Conservation (phyloP, 495 filamentous ascomycete genomes). For the Podospora bellae-mahoneyi region DNA sequence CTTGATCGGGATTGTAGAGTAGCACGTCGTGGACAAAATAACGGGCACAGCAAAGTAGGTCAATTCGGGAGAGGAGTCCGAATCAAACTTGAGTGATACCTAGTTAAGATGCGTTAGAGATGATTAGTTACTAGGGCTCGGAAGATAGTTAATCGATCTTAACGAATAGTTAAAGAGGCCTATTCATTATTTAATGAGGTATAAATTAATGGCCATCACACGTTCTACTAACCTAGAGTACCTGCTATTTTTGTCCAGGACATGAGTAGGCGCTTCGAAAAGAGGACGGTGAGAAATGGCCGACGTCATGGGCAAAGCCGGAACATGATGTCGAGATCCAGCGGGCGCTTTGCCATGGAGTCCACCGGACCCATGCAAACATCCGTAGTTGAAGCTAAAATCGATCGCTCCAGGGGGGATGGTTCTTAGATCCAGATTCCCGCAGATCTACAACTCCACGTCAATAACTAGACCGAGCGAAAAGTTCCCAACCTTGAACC, state of each 20-base stretch:
- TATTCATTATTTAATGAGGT: no score
- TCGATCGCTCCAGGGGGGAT: not conserved
- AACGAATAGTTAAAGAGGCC: no score
- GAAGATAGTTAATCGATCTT: no score
- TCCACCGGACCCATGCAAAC: not conserved
- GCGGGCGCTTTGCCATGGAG: not conserved
- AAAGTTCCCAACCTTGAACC: not conserved
- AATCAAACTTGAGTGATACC: no score
- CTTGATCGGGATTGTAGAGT: not conserved
- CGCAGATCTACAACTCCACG: not conserved
- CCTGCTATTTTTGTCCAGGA: no score
- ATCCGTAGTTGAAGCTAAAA: not conserved
- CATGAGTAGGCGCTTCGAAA: not conserved
- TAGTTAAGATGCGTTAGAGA: no score
- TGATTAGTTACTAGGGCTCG: no score
- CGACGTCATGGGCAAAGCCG: not conserved
- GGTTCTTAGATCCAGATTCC: not conserved
- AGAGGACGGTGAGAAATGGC: not conserved
- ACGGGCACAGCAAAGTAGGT: no score
- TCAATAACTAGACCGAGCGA: not conserved
- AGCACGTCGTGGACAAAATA: no score
- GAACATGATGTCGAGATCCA: not conserved
- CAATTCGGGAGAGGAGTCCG: no score
- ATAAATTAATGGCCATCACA: no score
- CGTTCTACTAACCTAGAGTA: no score